Base-by-base conservation (phyloP, 495 filamentous ascomycete species). In the Neurospora sp. region DNA sequence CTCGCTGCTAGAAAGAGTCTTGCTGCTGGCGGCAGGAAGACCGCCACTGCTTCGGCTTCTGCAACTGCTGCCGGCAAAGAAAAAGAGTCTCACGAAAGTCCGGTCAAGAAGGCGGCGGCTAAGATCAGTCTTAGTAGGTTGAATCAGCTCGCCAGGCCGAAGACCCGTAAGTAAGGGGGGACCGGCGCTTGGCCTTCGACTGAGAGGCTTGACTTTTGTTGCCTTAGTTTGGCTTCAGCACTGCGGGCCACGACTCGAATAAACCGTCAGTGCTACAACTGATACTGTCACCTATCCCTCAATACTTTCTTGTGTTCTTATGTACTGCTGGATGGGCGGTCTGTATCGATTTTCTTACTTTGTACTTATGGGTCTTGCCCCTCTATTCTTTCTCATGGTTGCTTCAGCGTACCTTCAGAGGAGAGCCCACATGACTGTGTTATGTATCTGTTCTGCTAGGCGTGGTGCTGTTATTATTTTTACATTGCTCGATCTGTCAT, bases 91-190 rank as follows among this genome's bases (percentile, higher is more conserved):
- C 54, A 35, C 27, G 27, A 35, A 2, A 84, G 82, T 72, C 82
- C 85, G 7, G 81, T 80, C 41, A 88, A 87, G 82, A 86, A 86
- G 84, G 81, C 77, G 75, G 78, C 77, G 11, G 78, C 81, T 20
- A 72, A 70, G 3, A 79, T 88, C 39, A 87, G 81, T 59, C 74
- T 88, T 27, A 86, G 84, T 75, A 76, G 87, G 73, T 75, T 89
- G 66, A 84, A 87, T 69, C 85, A 86, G 85, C 82, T 89, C 12
- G 82, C 87, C 42, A 78, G 83, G 66, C 87, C 87, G 2, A 89
- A 89, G 81, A 73, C 78, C 70, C 80, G 86, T 69, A 84, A 83
- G 78, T 86, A 75, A 79, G 59, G 38, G 44, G 69, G 0, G 8
- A 39, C 23, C 42, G 40, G 39, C 27, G 44, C 31, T 40, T 69